Base-by-base conservation (phyloP, 176 grass and related monocot species). In the Triticum monococcum region DNA sequence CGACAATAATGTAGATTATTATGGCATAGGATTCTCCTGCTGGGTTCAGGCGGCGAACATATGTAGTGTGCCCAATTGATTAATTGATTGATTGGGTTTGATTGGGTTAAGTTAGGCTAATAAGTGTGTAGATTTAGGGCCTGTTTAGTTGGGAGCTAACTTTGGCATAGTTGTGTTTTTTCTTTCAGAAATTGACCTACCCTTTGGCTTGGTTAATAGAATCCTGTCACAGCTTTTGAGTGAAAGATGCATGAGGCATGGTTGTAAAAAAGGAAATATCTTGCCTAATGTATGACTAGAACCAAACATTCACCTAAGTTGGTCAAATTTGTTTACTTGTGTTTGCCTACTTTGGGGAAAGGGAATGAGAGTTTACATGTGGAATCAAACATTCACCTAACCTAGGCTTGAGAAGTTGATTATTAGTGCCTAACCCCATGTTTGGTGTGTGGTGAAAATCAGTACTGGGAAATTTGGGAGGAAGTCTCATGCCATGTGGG, bases 1-100 rank as follows among this genome's bases (percentile, higher is more conserved):
- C 84, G 50, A 79, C 86, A 65, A 78, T 85, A 78, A 78, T 91
- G 64, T 91, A 91, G 69, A 59, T 22, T 57, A 57, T 28, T 72
- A 70, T 84, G 72, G 86, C 50, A 62, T 50, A 69, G 48, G 30
- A 48, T 78, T 82, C n/a, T 9, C 64, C 24, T 46, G 40, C 24
- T 54, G 65, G 66, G 31, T 67, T 57, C 50, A 54, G 68, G 16
- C 10, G 35, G 57, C 18, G 45, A 59, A 64, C 18, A 31, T 40
- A 60, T 64, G 67, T 48, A 70, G 68, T 28, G 30, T 63, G 74
- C 16, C 17, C 26, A 48, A 38, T 81, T 87, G 10, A 24, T 78
- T 85, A 38, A 48, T 7, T 63, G 64, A 61, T 7, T 63, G 54
- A 63, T 81, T 67, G 38, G 54, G 54, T 56, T 7, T 63, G 54